Evolutionary conservation across 345 rosid genomes (phyloP).

Genomic region (Syzygium oleosum): DNA sequence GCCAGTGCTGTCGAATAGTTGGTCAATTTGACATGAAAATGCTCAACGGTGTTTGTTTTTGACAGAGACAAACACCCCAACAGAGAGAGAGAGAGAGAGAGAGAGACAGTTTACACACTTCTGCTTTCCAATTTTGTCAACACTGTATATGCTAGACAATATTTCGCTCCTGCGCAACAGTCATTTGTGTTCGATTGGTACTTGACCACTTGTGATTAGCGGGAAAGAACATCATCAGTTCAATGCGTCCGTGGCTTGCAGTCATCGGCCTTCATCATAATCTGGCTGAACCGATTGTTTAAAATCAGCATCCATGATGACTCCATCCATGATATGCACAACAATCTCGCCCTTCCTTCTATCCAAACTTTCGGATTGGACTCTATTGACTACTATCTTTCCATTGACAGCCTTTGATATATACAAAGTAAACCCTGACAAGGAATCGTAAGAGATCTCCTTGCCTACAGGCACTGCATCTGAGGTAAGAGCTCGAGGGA

Average conservation of each 20-base stretch:
- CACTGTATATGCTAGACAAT: not conserved
- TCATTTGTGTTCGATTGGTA: not conserved
- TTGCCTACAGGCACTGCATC: conserved; percentile 3
- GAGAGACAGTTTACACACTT: not conserved
- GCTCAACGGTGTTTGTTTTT: not conserved
- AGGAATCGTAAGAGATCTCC: conserved; percentile 50
- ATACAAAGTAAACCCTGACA: conserved; percentile 50
- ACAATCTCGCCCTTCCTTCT: conserved; percentile 38
- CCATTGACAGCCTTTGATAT: conserved; percentile 32
- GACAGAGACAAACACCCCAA: no score
- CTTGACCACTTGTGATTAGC: not conserved
- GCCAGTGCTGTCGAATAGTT: not conserved
- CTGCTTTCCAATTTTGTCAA: not conserved
- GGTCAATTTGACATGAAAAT: not conserved
- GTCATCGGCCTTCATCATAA: conserved; percentile 11
- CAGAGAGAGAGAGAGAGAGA: not conserved
- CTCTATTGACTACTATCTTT: conserved; percentile 47
- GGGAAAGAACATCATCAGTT: not conserved
- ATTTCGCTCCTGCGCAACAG: not conserved
- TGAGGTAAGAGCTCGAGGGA: conserved; percentile 43
- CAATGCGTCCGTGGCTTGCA: not conserved
- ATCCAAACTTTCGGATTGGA: conserved; percentile 43
- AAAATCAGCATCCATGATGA: conserved; percentile 77
- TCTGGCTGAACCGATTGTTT: conserved; percentile 57
- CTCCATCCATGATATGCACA: conserved; percentile 64